These are phyloP conservation scores for Ustilago vetiveriae DNA, from an alignment of 1,284 basidiomycete genomes.

Conservation along the genomic window DNA sequence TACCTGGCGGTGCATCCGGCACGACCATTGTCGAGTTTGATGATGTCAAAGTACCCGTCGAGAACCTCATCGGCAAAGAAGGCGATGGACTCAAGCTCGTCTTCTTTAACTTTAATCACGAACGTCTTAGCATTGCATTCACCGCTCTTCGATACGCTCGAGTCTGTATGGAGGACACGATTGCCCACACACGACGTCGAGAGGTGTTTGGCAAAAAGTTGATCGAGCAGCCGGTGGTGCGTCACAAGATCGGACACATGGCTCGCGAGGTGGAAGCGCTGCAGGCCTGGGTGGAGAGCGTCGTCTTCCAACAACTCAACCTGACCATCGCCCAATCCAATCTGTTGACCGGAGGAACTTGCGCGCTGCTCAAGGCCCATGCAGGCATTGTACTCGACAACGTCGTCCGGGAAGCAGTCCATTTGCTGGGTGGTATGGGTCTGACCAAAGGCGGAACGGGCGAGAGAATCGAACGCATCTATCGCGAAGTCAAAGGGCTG, in stretches of 20 bases:
- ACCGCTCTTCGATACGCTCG: conserved; percentile 51
- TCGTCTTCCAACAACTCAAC: conserved; percentile 52
- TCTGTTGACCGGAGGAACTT: conserved; percentile 50
- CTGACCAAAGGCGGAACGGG: conserved; percentile 56
- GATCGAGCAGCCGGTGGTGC: conserved; percentile 61
- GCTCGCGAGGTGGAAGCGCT: conserved; percentile 59
- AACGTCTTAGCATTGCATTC: conserved; percentile 53
- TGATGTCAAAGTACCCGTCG: conserved; percentile 63
- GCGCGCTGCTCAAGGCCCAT: conserved; percentile 59
- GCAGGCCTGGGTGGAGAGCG: conserved; percentile 53
- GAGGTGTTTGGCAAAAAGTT: conserved; percentile 57
- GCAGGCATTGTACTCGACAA: conserved; percentile 58
- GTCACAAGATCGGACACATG: conserved; percentile 61
- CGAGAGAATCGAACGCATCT: conserved; percentile 58
- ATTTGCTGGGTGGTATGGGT: conserved; percentile 57
- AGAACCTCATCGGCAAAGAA: conserved; percentile 66
- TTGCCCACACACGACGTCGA: conserved; percentile 45
- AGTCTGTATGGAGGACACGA: conserved; percentile 54
- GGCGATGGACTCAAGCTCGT: conserved; percentile 52
- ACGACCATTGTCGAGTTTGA: conserved; percentile 67
- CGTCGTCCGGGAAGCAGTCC: conserved; percentile 47
- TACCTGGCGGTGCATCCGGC: conserved; percentile 60
- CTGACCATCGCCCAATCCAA: conserved; percentile 46
- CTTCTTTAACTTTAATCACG: conserved; percentile 54
- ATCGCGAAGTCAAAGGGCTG: conserved; percentile 52